Conservation (phyloP, 2,329 filamentous ascomycete species). For the Sarocladium kiliense region DNA sequence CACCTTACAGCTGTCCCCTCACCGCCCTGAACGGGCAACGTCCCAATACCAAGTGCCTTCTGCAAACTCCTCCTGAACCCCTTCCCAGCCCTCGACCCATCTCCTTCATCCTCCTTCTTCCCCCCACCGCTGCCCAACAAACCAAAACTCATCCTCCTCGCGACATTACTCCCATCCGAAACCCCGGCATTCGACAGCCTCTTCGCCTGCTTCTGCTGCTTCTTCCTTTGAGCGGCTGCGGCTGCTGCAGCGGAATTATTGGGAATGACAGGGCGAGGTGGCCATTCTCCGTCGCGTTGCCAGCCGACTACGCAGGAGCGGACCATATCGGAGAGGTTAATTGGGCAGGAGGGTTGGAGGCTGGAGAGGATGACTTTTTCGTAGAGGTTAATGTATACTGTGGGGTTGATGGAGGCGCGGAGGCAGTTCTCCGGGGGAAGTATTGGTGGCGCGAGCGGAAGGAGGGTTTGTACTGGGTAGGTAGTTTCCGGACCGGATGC, state of each 20-base stretch:
- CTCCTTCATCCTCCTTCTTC: conserved; percentile 21
- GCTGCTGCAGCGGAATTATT: background rate
- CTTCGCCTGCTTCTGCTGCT: conserved; percentile 34
- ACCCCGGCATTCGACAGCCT: conserved; percentile 15
- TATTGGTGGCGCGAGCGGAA: conserved; percentile 70
- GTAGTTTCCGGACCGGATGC: background rate
- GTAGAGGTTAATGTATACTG: conserved; percentile 77
- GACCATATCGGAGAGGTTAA: conserved; percentile 80
- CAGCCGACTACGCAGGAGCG: conserved; percentile 80
- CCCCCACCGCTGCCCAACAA: conserved; percentile 39
- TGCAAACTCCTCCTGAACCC: conserved; percentile 42
- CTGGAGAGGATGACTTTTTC: conserved; percentile 79
- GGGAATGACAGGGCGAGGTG: conserved; percentile 47
- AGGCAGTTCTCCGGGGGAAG: conserved; percentile 71
- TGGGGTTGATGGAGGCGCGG: conserved; percentile 68
- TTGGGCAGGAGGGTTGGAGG: conserved; percentile 78
- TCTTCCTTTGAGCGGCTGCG: conserved; percentile 23
- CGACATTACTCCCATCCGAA: conserved; percentile 12
- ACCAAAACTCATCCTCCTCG: conserved; percentile 40
- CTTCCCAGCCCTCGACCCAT: conserved; percentile 27
- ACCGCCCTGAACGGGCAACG: background rate
- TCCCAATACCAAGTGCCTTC: conserved; percentile 37
- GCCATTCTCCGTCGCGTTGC: conserved; percentile 94
- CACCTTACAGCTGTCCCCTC: conserved; percentile 2
- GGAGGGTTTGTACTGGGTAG: conserved; percentile 54